These are phyloP conservation scores for Schizophyllum amplum DNA, from an alignment of 1,284 basidiomycete species.

Conservation along the genomic window DNA sequence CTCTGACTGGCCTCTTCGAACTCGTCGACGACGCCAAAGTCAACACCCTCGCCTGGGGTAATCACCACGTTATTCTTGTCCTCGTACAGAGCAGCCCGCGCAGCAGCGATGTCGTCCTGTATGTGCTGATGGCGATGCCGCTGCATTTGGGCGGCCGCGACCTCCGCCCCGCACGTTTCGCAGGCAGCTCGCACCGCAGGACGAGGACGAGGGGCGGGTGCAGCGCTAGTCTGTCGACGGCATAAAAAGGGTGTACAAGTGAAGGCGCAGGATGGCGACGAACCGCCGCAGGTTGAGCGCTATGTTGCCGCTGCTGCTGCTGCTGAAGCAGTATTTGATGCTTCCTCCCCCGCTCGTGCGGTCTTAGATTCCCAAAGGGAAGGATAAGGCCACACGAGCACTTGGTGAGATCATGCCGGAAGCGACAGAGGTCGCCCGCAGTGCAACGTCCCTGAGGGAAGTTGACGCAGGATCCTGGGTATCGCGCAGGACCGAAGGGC, in stretches of 20 bases:
- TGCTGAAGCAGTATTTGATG: conserved; percentile 15
- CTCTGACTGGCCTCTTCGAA: conserved; percentile 14
- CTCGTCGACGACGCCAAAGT: conserved; percentile 25
- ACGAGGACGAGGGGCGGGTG: no score
- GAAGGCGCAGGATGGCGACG: no score
- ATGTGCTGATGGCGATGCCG: conserved; percentile 20
- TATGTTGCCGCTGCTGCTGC: conserved; percentile 3
- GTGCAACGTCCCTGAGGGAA: conserved; percentile 11
- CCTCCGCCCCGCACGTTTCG: conserved; percentile 17
- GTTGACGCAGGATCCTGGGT: neutral
- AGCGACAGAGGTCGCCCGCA: conserved; percentile 17
- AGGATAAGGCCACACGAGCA: conserved; percentile 25
- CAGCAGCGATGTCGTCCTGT: conserved; percentile 15
- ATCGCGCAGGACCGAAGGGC: neutral
- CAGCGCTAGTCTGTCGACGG: no score
- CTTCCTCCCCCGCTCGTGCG: conserved; percentile 20
- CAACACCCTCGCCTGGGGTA: conserved; percentile 21
- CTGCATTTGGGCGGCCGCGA: conserved; percentile 15
- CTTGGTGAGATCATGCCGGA: conserved; percentile 24
- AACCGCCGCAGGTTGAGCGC: neutral
- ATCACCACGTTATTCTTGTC: conserved; percentile 29
- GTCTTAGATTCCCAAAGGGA: conserved; percentile 4
- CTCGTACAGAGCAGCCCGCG: conserved; percentile 21
- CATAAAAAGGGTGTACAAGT: no score
- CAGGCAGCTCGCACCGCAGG: no score